Evolutionary conservation across 176 grass and related monocot species (phyloP).

Genomic region (Cocos nucifera): DNA sequence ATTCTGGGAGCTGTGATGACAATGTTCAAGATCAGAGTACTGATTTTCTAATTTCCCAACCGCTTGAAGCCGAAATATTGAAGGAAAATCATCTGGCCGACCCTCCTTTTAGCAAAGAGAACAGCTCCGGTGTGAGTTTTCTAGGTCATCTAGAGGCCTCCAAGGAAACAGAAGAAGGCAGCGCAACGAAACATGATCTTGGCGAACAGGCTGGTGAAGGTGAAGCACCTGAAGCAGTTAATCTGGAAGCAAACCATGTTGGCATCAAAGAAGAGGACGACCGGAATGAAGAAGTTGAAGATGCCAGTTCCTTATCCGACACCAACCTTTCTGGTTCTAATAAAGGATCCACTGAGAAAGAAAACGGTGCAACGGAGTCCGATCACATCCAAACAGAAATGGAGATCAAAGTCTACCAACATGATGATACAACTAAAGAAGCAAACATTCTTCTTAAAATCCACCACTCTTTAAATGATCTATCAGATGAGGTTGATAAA

Average conservation of each 20-base stretch:
- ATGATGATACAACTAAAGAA: not conserved
- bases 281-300: too few relatives aligned
- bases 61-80: too few relatives aligned
- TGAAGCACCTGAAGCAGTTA: conserved; percentile 13
- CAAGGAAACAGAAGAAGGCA: not conserved
- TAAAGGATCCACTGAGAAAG: too few relatives aligned
- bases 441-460: not conserved
- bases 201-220: conserved; percentile 4
- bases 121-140: not conserved
- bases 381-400: not conserved
- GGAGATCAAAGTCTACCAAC: not conserved
- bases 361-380: not conserved
- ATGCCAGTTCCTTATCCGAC: too few relatives aligned
- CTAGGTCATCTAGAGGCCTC: too few relatives aligned
- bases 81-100: too few relatives aligned
- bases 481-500: not conserved
- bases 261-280: too few relatives aligned
- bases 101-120: not conserved
- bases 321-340: too few relatives aligned
- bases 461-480: not conserved
- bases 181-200: conserved; percentile 2
- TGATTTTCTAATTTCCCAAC: too few relatives aligned
- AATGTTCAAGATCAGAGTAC: too few relatives aligned
- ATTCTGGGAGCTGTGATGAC: too few relatives aligned
- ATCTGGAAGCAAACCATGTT: not conserved